Conservation (phyloP, 495 filamentous ascomycete genomes). For the Venustampulla echinocandica region DNA sequence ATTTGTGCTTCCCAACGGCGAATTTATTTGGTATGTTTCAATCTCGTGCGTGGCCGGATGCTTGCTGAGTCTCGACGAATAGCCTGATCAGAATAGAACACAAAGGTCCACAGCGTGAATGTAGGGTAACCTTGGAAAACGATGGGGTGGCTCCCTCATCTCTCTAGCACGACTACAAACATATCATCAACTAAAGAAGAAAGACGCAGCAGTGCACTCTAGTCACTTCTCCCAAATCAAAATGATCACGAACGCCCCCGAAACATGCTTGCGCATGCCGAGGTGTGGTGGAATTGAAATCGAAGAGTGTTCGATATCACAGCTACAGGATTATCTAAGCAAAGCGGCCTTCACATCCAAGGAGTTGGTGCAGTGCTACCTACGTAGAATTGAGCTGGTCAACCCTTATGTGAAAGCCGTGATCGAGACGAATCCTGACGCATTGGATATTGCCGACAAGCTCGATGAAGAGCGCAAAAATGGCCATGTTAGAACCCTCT, state of each 20-base stretch:
- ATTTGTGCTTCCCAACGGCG: no score
- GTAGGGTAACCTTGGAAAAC: no score
- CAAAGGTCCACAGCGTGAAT: no score
- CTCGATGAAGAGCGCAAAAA: slow-evolving; percentile 41
- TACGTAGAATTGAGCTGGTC: slow-evolving; percentile 31
- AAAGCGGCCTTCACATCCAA: not conserved
- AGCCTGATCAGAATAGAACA: no score
- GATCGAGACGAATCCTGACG: slow-evolving; percentile 36
- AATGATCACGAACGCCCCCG: slow-evolving; percentile 32
- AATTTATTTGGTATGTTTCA: no score
- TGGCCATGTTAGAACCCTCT: slow-evolving; percentile 34
- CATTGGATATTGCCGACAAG: slow-evolving; percentile 31
- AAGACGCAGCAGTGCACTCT: no score
- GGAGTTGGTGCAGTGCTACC: slow-evolving; percentile 26
- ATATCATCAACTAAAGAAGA: no score
- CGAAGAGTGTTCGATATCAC: slow-evolving; percentile 41
- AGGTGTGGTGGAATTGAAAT: slow-evolving; percentile 42
- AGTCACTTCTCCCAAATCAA: no score
- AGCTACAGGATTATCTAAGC: not conserved
- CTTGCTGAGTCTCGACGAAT: no score
- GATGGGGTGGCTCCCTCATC: no score
- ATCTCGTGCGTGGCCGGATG: no score
- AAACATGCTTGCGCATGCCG: slow-evolving; percentile 40
- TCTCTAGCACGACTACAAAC: no score
- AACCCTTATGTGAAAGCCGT: slow-evolving; percentile 30